These are phyloP conservation scores for Coprinopsis sp. DNA, from an alignment of 768 basidiomycete genomes.

Conservation along the genomic window DNA sequence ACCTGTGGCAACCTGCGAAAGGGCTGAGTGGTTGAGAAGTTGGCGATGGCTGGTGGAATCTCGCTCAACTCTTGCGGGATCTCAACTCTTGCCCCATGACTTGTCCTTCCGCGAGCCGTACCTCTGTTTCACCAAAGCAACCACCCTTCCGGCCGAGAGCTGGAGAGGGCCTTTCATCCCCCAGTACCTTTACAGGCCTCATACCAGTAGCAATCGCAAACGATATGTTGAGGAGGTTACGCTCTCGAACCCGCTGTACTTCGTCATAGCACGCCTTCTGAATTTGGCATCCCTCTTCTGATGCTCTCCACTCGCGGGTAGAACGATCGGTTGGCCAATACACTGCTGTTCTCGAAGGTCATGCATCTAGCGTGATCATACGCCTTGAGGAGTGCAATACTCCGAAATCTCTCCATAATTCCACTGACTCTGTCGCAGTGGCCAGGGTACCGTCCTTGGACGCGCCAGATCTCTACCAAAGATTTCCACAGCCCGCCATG, in stretches of 20 bases:
- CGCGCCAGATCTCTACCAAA: slow-evolving; percentile 75
- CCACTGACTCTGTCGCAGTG: slow-evolving; percentile 55
- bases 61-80: too few relatives aligned
- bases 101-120: slow-evolving; percentile 43
- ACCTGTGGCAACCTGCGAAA: too few relatives aligned
- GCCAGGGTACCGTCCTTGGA: slow-evolving; percentile 78
- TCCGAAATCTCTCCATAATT: slow-evolving; percentile 6
- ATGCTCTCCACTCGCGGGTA: slow-evolving; percentile 59
- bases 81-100: too few relatives aligned
- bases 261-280: slow-evolving; percentile 49
- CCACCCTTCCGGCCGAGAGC: slow-evolving; percentile 30
- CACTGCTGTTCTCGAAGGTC: slow-evolving; percentile 61
- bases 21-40: too few relatives aligned
- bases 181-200: slow-evolving; percentile 69
- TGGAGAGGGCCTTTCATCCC: slow-evolving; percentile 53
- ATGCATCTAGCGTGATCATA: slow-evolving; percentile 78
- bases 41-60: too few relatives aligned
- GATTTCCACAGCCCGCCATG: slow-evolving; percentile 77
- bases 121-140: slow-evolving; percentile 39
- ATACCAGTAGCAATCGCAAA: slow-evolving; percentile 70
- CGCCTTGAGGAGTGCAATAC: slow-evolving; percentile 55
- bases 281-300: slow-evolving; percentile 60
- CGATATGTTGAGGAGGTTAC: slow-evolving; percentile 71
- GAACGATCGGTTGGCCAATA: slow-evolving; percentile 53
- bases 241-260: slow-evolving; percentile 61